Base-by-base conservation (phyloP, 1,284 basidiomycete genomes). In the Athelia sp. region DNA sequence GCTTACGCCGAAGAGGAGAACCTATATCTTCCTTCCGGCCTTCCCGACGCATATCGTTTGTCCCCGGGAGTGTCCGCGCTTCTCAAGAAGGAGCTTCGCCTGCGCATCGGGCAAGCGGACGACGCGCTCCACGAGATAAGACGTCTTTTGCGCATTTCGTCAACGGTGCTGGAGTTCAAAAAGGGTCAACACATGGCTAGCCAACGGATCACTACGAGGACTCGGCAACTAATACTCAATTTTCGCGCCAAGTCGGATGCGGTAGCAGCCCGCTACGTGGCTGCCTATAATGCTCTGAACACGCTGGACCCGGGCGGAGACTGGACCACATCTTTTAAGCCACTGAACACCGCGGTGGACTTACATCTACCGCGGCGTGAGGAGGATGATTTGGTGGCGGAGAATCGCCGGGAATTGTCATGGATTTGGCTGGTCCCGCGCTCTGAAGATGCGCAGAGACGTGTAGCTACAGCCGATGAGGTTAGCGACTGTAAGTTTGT, bases 81-180 rank as follows among this genome's bases (percentile, higher is more conserved):
- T 17, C 43, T 23, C 4, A 45, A 47, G 15, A 50, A 49, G 21
- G 53, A 56, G 45, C 31, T 18, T 0, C 21, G 49, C 24, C 47
- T 54, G 19, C 44, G 55, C 2, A 23, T 46, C 1, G 34, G 46
- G 14, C 53, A 54, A 29, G 50, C 47, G 36, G 14, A 23, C 18
- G 45, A 52, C 31, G 29, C 38, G 6, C 29, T 56, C 4, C 18
- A 24, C 21, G 19, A 29, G 15, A 22, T 54, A 3, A 53, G 53
- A 14, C 14, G 15, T 2, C 43, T 32, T 8, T 46, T 56, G 3
- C 53, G 50, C n/a, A 21, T 40, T 21, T 17, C 36, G 6, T 40
- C 19, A n/a, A 17, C 36, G 4, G n/a, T 40, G 8, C 36, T 40
- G 8, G 36, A 17, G 15, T 40, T 40, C 36, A 40, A 40, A 40